phyloP scores from a whole-genome alignment of 768 basidiomycete genomes.

The Amanita molliuscula region DNA sequence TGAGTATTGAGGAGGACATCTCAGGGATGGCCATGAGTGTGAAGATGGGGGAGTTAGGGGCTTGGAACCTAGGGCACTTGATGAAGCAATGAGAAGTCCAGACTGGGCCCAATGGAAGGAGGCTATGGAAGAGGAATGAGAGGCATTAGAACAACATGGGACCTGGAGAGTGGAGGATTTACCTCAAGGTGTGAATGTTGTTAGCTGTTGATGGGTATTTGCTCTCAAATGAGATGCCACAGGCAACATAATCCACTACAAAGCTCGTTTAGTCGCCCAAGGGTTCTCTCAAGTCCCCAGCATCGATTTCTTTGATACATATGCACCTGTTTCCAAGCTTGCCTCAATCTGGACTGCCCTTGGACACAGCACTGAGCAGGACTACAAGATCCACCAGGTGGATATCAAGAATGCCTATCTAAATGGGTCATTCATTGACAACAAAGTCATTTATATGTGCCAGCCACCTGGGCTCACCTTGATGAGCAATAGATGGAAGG shows the following conservation, averaged over 20 bases:
- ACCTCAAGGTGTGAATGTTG: conserved; percentile 7
- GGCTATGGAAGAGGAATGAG: conserved; percentile 12
- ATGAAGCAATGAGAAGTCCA: conserved; percentile 10
- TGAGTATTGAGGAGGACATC: background rate
- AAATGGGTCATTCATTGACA: no score
- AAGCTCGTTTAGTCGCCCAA: conserved; percentile 24
- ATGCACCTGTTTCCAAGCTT: conserved; percentile 9
- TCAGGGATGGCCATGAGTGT: no score
- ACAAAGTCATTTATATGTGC: conserved; percentile 25
- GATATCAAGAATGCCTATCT: conserved; percentile 7
- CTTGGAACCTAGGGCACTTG: background rate
- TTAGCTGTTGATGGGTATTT: conserved; percentile 19
- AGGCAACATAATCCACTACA: conserved; percentile 19
- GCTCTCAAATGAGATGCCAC: conserved; percentile 18
- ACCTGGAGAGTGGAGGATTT: conserved; percentile 14
- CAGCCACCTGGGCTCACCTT: conserved; percentile 12
- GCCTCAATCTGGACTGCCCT: conserved; percentile 12
- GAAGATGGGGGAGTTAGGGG: no score
- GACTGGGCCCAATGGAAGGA: conserved; percentile 11
- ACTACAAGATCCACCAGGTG: no score
- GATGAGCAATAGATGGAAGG: conserved; percentile 3
- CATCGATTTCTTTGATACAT: conserved; percentile 18
- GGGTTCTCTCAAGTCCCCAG: conserved; percentile 23
- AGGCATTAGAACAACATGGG: conserved; percentile 11
- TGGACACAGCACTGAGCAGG: conserved; percentile 12